Conservation (phyloP, 768 basidiomycete species). For the Phlegmacium glaucopus region DNA sequence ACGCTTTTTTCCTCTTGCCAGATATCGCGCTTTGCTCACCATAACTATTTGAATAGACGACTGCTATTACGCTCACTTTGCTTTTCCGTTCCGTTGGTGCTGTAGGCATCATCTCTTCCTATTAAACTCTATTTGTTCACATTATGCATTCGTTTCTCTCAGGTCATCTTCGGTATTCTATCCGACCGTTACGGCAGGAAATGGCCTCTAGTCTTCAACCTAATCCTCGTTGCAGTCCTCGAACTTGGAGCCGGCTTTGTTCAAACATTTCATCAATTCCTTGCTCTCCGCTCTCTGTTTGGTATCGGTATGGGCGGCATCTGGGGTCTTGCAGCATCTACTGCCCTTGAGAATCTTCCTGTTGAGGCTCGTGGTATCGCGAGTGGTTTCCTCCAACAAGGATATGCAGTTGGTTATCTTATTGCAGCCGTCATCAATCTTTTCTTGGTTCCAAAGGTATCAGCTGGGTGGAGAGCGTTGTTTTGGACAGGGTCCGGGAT, state of each 20-base stretch:
- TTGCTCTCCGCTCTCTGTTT: conserved; percentile 79
- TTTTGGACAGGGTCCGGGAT: conserved; percentile 82
- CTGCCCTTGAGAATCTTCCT: conserved; percentile 86
- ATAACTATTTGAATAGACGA: conserved; percentile 39
- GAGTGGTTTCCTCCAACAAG: conserved; percentile 84
- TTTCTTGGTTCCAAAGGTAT: conserved; percentile 46
- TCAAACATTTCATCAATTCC: conserved; percentile 72
- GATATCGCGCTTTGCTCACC: not conserved
- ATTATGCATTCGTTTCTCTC: not conserved
- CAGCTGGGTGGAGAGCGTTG: conserved; percentile 62
- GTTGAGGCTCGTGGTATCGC: conserved; percentile 83
- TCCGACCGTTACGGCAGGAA: conserved; percentile 91
- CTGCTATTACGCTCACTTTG: conserved; percentile 87
- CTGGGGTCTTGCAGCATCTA: conserved; percentile 82
- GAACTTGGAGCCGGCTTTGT: conserved; percentile 83
- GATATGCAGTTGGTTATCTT: conserved; percentile 84
- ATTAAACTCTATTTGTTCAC: not conserved
- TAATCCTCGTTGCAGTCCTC: conserved; percentile 66
- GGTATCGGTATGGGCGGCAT: conserved; percentile 89
- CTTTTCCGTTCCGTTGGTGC: conserved; percentile 86
- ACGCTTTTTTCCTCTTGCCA: not conserved
- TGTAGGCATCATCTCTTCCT: conserved; percentile 27
- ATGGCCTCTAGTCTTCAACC: conserved; percentile 84
- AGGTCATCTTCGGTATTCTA: conserved; percentile 76
- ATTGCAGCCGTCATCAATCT: conserved; percentile 84